Evolutionary conservation across 2,329 filamentous ascomycete genomes (phyloP), one percentile per base, ranked within the genome.

Genomic region (Colletotrichum sp.): DNA sequence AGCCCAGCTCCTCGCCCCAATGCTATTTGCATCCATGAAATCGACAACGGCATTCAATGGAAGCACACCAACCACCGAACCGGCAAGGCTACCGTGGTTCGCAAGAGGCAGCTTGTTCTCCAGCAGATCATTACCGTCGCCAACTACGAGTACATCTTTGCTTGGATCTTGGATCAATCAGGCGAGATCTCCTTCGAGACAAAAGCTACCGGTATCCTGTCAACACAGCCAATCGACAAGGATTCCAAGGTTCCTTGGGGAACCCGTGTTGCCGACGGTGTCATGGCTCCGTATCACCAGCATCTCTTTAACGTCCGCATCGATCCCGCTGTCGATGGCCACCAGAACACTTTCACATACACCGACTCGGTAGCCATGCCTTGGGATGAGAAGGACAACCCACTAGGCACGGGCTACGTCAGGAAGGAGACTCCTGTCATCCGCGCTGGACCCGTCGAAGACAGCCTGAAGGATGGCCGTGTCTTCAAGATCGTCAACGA

Each of bases 11-110:
- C 82, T 89, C 86, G 82, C 85, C 90, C 19, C 92, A 95, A 95
- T 78, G 93, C 93, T 8, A 93, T 95, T 77, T 95, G 93, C 80
- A 93, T 95, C 70, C 93, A 95, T 82, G 93, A 95, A 82, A 93
- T 95, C 83, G 93, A 95, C 78, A 90, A 91, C 3, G 93, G 93
- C 5, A 94, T 95, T 67, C 85, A 94, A 5, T 95, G 94, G 88
- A 95, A 95, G 83, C 92, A 94, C 83, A 94, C 91, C n/a, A 93
- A 95, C 82, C 94, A 94, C 88, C 91, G 93, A 57, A 93, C 90
- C 0, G 86, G 87, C 44, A 86, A 88, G 30, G 88, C 90, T 1
- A 88, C 89, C 4, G 88, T 92, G 2, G 88, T 87, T 2, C 86
- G 91, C 7, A 85, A 86, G 77, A 87, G 91, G 5, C 87, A 91